Percentiles rank a stretch among this genome's conserved stretches.
phyloP scores from a whole-genome alignment of 208 protist species.

The Trypanosoma platydactyli region DNA sequence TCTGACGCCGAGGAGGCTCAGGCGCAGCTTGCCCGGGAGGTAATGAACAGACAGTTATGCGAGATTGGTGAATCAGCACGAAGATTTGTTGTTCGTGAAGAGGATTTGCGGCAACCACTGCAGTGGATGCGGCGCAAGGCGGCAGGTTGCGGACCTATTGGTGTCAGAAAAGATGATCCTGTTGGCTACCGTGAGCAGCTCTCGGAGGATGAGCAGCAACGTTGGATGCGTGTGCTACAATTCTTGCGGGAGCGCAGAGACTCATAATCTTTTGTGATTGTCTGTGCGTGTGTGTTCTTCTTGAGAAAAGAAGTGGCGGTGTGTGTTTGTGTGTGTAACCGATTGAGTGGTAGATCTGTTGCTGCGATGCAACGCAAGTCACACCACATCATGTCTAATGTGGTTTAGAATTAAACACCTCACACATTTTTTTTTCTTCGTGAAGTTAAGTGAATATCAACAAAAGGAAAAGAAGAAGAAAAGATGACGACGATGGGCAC shows the following conservation, averaged over 20 bases:
- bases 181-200: background rate
- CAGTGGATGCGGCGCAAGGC: background rate
- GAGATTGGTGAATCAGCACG: background rate
- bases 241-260: background rate
- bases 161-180: background rate
- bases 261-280: background rate
- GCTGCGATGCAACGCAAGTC: too few species aligned
- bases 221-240: slow-evolving; percentile 11
- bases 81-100: slow-evolving; percentile 18
- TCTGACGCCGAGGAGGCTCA: slow-evolving; percentile 3
- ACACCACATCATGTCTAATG: too few species aligned
- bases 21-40: background rate
- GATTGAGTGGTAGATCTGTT: too few species aligned
- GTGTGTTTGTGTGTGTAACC: background rate
- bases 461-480: too few species aligned
- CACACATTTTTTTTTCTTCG: too few species aligned
- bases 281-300: background rate
- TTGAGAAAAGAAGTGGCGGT: background rate
- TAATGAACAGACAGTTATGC: background rate
- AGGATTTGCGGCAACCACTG: slow-evolving; percentile 22
- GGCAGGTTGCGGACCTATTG: background rate
- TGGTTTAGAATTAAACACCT: too few species aligned
- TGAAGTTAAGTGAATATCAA: too few species aligned
- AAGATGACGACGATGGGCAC: too few species aligned
- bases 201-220: slow-evolving; percentile 6